Conservation (phyloP, 805 yeast species). For the Brettanomyces naardenensis region DNA sequence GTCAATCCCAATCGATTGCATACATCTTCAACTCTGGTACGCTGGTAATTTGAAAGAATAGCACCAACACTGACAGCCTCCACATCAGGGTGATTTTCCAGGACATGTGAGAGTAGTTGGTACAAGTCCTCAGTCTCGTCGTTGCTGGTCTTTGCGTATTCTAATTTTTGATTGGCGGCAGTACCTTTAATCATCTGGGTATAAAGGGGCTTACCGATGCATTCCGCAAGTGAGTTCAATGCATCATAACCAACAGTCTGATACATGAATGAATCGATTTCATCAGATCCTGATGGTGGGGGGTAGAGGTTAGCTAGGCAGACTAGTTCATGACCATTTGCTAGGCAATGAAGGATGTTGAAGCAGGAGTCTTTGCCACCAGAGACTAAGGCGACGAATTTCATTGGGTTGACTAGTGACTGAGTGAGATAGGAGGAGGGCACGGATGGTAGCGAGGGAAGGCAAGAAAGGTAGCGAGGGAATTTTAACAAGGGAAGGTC, state of each 20-base stretch:
- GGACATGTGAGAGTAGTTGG: slow-evolving; percentile 41
- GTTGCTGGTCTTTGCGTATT: slow-evolving; percentile 55
- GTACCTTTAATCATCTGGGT: slow-evolving; percentile 56
- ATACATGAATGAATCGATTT: slow-evolving; percentile 92
- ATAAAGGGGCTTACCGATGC: slow-evolving; percentile 76
- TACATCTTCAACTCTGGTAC: slow-evolving; percentile 89
- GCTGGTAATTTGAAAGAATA: slow-evolving; percentile 87
- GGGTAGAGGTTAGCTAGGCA: slow-evolving; percentile 87
- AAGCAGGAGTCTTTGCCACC: slow-evolving; percentile 97
- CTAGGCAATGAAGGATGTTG: slow-evolving; percentile 79
- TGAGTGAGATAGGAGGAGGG: neutral
- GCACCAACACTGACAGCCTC: slow-evolving; percentile 95
- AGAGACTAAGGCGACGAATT: slow-evolving; percentile 82
- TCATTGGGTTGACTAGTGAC: slow-evolving; percentile 46
- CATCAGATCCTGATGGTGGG: slow-evolving; percentile 38
- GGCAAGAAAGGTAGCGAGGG: neutral
- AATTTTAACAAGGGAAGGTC: too few relatives aligned
- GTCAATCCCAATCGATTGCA: slow-evolving; percentile 66
- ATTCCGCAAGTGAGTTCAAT: slow-evolving; percentile 53
- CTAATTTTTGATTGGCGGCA: slow-evolving; percentile 57
- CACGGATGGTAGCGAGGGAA: neutral
- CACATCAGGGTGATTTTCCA: slow-evolving; percentile 54
- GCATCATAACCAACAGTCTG: slow-evolving; percentile 94
- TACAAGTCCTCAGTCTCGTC: slow-evolving; percentile 89
- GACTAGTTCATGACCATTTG: slow-evolving; percentile 74